Base-by-base conservation (phyloP, 2,329 filamentous ascomycete species). In the Aspergillus quadrilineatus region DNA sequence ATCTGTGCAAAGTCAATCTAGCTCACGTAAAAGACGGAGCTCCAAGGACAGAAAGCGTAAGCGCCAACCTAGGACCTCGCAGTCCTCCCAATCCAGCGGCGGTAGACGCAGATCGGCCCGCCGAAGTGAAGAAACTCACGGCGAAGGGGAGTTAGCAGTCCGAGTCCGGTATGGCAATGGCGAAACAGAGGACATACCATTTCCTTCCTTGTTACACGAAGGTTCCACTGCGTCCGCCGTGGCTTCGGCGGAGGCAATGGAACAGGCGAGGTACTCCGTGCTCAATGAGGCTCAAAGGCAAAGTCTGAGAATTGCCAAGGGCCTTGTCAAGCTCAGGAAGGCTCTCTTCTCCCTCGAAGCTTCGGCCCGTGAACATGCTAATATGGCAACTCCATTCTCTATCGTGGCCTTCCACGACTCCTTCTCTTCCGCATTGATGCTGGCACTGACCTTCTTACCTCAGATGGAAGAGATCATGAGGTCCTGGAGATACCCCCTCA, bases 121-220 rank as follows among this genome's bases (percentile, higher is more conserved):
- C 47, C 80, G 79, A 8, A 75, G 77, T 9, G 76, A 74, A 45
- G 70, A 69, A 9, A 63, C 70, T 30, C 65, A 67, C 60, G 73
- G 69, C 51, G 73, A 63, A 34, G 73, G 75, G 37, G 75, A 80
- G 12, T 73, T 83, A 34, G 78, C 83, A 2, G 73, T 87, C 34
- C 73, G 82, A 44, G 79, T 86, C 2, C 80, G 81, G 8, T 86
- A 85, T 63, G 79, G 78, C 9, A 86, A 86, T 63, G 83, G 84
- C 1, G 80, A 85, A 49, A 80, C 77, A 49, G 83, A 85, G 63
- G 79, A 86, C 59, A 81, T 86, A 30, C 76, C 78, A 1, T 75
- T 86, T 14, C 72, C 76, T 15, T 61, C 68, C 5, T 51, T 70
- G 5, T 60, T 65, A 1, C 66, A 67, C n/a, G 60, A 59, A 7